Conservation (phyloP, 345 rosid genomes). For the Iberis pinnata region DNA sequence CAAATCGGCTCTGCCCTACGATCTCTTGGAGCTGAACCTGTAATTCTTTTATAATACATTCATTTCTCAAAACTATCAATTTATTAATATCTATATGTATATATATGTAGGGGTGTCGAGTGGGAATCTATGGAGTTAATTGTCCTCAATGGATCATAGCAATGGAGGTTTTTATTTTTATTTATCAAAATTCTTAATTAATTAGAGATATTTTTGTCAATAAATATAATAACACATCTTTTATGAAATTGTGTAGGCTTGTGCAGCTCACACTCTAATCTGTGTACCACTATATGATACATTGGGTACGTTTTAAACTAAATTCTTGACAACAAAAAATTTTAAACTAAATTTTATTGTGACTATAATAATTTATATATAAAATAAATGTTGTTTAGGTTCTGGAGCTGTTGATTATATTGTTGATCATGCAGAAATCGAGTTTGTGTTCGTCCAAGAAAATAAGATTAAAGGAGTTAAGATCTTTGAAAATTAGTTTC, state of each 20-base stretch:
- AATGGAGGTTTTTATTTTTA: slow-evolving; percentile 59
- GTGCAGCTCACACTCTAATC: slow-evolving; percentile 65
- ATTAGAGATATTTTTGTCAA: neutral
- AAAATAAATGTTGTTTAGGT: slow-evolving; percentile 40
- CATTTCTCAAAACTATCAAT: neutral
- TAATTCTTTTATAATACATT: slow-evolving; percentile 29
- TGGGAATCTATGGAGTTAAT: slow-evolving; percentile 88
- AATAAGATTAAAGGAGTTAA: slow-evolving; percentile 61
- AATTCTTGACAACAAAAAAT: neutral
- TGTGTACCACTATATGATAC: slow-evolving; percentile 97
- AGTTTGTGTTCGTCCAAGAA: slow-evolving; percentile 72
- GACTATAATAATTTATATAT: neutral
- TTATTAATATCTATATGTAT: slow-evolving; percentile 2
- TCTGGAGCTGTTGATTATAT: slow-evolving; percentile 80
- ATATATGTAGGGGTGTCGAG: slow-evolving; percentile 55
- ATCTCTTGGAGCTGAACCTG: slow-evolving; percentile 77
- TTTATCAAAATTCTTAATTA: neutral
- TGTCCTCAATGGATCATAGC: slow-evolving; percentile 95
- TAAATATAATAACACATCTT: too few relatives aligned
- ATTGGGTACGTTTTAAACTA: slow-evolving; percentile 45
- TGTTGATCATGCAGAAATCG: slow-evolving; percentile 78
- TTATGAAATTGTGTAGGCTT: slow-evolving; percentile 48
- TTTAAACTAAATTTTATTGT: neutral
- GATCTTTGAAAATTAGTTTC: slow-evolving; percentile 8
- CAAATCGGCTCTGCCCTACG: slow-evolving; percentile 75